A percentile compares a stretch with the other conserved stretches of the same genome.
phyloP scores from a whole-genome alignment of 257 asterid species.

The Fraxinus excelsior region DNA sequence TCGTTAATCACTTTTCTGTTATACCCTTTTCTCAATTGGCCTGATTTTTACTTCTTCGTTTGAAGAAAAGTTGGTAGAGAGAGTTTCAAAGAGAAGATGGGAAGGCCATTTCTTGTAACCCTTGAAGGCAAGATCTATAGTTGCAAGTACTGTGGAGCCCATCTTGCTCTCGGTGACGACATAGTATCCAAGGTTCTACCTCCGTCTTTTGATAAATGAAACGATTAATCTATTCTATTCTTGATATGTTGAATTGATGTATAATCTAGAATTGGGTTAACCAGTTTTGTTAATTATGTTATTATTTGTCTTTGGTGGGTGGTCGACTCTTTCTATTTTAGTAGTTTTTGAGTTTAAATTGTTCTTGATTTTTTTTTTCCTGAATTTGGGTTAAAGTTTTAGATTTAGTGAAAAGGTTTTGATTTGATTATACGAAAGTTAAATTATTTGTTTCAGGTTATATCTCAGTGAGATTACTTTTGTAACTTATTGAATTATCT shows the following conservation, averaged over 20 bases:
- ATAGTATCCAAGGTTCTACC: slow-evolving; percentile 35
- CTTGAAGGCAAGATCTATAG: slow-evolving; percentile 40
- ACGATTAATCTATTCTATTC: not conserved
- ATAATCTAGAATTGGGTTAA: not conserved
- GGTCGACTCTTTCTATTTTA: not conserved
- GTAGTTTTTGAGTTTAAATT: not conserved
- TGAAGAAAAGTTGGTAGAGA: not conserved
- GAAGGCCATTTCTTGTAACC: slow-evolving; percentile 31
- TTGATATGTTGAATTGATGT: not conserved
- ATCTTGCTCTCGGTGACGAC: slow-evolving; percentile 34
- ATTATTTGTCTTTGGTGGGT: not conserved
- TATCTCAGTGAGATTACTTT: not conserved
- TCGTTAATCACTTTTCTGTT: not conserved
- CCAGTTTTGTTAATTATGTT: not conserved
- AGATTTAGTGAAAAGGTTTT: not conserved
- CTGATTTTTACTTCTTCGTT: not conserved
- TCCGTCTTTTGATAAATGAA: not conserved
- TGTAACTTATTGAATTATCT: not conserved
- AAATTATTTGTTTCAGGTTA: not conserved
- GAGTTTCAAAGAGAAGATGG: slow-evolving; percentile 16
- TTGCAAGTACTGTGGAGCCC: slow-evolving; percentile 39
- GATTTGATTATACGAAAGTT: not conserved
- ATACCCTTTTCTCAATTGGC: not conserved
- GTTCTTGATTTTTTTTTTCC: not conserved
- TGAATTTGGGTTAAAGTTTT: not conserved